Evolutionary conservation across 441 rosid species (phyloP).

Genomic region (Brassica hybrid): DNA sequence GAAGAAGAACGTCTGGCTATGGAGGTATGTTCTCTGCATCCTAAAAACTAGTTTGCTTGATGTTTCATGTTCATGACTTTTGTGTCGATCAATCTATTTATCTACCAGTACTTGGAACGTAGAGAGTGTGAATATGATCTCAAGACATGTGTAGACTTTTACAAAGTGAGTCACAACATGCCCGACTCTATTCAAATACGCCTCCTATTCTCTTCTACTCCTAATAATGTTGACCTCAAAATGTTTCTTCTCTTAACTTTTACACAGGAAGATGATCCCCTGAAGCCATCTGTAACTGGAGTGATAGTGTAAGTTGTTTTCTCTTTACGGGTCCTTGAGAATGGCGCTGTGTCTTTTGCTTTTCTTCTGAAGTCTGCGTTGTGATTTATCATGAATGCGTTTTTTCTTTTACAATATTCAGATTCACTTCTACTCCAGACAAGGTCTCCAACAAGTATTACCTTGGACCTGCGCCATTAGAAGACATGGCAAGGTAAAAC

Average conservation of each 20-base stretch:
- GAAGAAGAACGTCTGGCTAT: constrained; percentile 79
- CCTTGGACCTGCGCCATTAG: constrained; percentile 89
- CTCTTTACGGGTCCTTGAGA: not conserved
- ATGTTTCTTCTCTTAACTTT: constrained; percentile 12
- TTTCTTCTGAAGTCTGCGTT: not conserved
- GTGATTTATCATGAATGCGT: not conserved
- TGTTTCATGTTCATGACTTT: not conserved
- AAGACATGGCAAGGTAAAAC: constrained; percentile 90
- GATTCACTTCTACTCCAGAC: constrained; percentile 94
- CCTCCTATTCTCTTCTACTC: not conserved
- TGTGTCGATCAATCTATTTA: not conserved
- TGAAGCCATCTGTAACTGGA: constrained; percentile 68
- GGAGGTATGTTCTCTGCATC: constrained; percentile 62
- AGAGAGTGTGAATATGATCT: constrained; percentile 95
- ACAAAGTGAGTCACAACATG: constrained; percentile 53
- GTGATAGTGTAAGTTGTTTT: constrained; percentile 81
- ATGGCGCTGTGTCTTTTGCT: not conserved
- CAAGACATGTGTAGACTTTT: constrained; percentile 78
- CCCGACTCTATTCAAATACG: not conserved
- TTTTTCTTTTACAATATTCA: constrained; percentile 42
- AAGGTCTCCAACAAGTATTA: constrained; percentile 84
- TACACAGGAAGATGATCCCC: constrained; percentile 68
- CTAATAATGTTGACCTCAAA: not conserved
- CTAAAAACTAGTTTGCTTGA: not conserved
- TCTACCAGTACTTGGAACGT: constrained; percentile 79